phyloP scores from a whole-genome alignment of 495 filamentous ascomycete species.

The Margaritispora aquatica region DNA sequence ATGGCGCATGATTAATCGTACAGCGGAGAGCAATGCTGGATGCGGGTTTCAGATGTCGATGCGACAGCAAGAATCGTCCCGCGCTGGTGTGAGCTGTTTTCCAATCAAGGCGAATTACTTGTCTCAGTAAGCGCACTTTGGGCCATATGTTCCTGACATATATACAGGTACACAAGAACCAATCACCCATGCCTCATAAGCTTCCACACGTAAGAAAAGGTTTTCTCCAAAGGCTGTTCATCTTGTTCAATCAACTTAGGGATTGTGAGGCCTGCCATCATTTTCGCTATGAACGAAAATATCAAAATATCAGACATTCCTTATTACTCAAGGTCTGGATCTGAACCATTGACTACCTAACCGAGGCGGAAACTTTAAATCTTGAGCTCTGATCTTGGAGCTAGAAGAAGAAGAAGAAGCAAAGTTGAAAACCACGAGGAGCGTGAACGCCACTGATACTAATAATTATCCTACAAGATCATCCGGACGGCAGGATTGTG shows the following conservation, averaged over 20 bases:
- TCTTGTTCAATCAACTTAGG: no score
- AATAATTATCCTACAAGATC: neutral
- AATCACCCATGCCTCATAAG: neutral
- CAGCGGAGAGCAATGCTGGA: slow-evolving; percentile 5
- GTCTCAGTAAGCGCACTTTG: neutral
- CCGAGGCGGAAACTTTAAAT: no score
- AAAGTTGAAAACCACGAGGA: neutral
- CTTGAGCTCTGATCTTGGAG: no score
- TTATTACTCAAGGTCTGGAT: no score
- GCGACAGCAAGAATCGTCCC: neutral
- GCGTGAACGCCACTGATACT: neutral
- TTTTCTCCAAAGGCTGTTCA: no score
- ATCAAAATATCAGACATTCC: no score
- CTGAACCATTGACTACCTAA: no score
- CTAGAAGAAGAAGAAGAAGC: neutral
- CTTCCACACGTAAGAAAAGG: no score
- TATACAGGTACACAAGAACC: neutral
- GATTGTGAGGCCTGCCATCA: no score
- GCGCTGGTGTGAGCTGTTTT: slow-evolving; percentile 11
- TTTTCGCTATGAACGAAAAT: no score
- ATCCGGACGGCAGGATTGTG: neutral
- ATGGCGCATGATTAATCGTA: slow-evolving; percentile 16
- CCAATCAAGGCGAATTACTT: slow-evolving; percentile 16
- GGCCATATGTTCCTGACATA: slow-evolving; percentile 6
- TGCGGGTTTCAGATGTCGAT: slow-evolving; percentile 18